Evolutionary conservation across 345 rosid species (phyloP), one percentile per base, ranked within the genome.

Genomic region (Pistacia vera): DNA sequence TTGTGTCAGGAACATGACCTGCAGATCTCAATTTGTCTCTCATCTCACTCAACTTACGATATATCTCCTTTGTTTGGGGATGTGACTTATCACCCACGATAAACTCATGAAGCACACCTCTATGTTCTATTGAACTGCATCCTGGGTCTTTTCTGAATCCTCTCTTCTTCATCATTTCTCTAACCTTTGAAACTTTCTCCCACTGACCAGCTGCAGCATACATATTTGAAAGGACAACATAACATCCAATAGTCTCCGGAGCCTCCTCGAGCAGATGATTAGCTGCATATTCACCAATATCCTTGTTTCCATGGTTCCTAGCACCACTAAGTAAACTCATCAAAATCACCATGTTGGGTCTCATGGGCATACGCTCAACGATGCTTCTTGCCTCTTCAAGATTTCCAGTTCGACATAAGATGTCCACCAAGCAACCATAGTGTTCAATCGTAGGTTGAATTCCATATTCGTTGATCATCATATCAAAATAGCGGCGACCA

Each of bases 391-490:
- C 94, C 82, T 90, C 92, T 66, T 81, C 85, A 17, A 90, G 86
- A 55, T 79, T 72, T 14, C 96, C 94, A 2, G 83, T 84, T 81
- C 93, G 82, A 70, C 94, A 83, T 41, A 88, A 49, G 14, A 85
- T 78, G 66, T 91, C 93, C 8, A 91, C 88, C 78, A 91, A 65
- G 79, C 93, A 93, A 51, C 96, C 90, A 55, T 78, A 93, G 78
- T 91, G 96, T 79, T 90, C 91, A 35, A 87, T 70, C 11, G 79
- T 75, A 46, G 86, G 94, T 70, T 85, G 77, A 55, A 91, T 82
- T 54, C 87, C 81, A 36, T 78, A 86, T 51, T 88, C 86, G 66
- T 71, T 80, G 20, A 57, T 79, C 94, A 91, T 91, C 76, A 79
- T 82, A 66, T 82, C 68, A 52, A 91, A 93, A 84, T 88, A 82